Base-by-base conservation (phyloP, 2,329 filamentous ascomycete genomes). In the Thielaviopsis ethacetica region DNA sequence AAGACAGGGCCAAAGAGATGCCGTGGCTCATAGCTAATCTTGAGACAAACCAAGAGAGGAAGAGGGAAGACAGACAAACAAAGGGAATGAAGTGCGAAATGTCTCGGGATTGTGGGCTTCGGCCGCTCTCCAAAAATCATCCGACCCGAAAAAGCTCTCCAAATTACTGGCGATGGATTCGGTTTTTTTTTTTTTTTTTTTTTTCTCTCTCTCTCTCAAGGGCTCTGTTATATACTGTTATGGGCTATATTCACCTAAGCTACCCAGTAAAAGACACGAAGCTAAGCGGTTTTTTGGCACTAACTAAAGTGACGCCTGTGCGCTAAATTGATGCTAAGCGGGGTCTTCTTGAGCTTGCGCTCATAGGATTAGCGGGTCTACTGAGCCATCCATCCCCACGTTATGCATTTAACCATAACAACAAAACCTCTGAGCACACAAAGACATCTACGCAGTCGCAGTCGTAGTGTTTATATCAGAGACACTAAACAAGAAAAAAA, bases 401-500 rank as follows among this genome's bases (percentile, higher is more conserved):
- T 54, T 47, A 57, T 52, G 59, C 54, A 60, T 57, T 44, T 41
- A 53, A n/a, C n/a, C 50, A 44, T 7, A 44, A 44, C 12, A 38
- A 41, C 3, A 2, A 22, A 22, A n/a, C n/a, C n/a, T n/a, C n/a
- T n/a, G n/a, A n/a, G n/a, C n/a, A n/a, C n/a, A n/a, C n/a, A n/a
- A n/a, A n/a, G n/a, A n/a, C n/a, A n/a, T n/a, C n/a, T n/a, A n/a
- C n/a, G n/a, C n/a, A n/a, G n/a, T n/a, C n/a, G n/a, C n/a, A n/a
- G n/a, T 47, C 22, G 15, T n/a, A n/a, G 27, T 19, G 44, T 21
- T 13, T 7, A 17, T 34, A 38, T 53, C 52, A n/a, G n/a, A n/a
- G n/a, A n/a, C 13, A 15, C 1, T 26, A 38, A 24, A 52, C 51
- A 21, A 27, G 27, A 26, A 24, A 52, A 59, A 66, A 69, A 68